Conservation (phyloP, 163 green algal species). For the Chlamydomonas reinhardtii region DNA sequence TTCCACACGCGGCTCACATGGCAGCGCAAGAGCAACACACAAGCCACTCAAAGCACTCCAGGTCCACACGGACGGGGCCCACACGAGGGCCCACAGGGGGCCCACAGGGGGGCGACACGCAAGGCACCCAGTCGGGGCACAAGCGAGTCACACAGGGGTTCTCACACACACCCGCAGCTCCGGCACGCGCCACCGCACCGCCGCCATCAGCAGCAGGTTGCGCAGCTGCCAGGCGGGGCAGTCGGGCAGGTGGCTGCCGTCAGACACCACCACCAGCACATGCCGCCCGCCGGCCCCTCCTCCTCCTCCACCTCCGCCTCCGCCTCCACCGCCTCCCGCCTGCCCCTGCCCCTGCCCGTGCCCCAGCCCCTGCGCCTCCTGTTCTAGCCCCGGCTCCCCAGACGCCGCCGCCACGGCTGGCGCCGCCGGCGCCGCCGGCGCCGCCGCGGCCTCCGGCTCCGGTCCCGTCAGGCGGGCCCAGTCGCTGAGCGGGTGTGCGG, state of each 20-base stretch:
- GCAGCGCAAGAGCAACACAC: too few relatives aligned
- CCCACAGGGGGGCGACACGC: too few relatives aligned
- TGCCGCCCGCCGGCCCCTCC: not conserved
- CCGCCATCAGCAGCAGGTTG: conserved; percentile 88
- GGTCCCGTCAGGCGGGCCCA: not conserved
- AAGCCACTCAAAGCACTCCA: too few relatives aligned
- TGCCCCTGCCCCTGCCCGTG: too few relatives aligned
- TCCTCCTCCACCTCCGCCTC: not conserved
- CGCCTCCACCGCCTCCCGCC: not conserved
- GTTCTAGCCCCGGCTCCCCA: not conserved
- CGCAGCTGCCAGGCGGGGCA: conserved; percentile 87
- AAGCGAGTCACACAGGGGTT: too few relatives aligned
- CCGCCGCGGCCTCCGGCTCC: not conserved
- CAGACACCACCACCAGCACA: conserved; percentile 72
- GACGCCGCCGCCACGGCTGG: not conserved
- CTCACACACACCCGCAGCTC: conserved; percentile 7
- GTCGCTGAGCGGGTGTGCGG: not conserved
- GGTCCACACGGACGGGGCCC: too few relatives aligned
- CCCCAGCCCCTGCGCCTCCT: not conserved
- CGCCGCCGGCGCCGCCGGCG: too few relatives aligned
- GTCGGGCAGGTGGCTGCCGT: conserved; percentile 65
- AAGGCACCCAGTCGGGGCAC: too few relatives aligned
- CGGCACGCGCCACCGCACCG: conserved; percentile 65
- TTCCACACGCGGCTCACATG: too few relatives aligned
- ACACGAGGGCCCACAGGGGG: too few relatives aligned